Percentiles rank a stretch among this genome's conserved stretches.
Conservation (phyloP, 75 land plant genomes). For the Picea sitchensis region DNA sequence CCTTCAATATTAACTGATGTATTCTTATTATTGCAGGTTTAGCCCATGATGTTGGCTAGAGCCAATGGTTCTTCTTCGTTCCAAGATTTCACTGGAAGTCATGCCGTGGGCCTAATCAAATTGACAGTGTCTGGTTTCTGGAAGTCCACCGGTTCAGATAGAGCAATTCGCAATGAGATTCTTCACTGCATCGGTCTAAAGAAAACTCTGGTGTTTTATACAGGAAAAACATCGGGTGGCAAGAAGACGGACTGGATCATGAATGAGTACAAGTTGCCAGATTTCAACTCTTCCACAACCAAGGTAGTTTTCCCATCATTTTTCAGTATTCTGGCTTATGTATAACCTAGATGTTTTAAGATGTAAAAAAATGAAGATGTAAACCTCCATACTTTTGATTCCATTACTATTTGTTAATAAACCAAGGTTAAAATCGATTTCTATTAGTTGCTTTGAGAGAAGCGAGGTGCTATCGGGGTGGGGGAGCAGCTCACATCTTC, state of each 20-base stretch:
- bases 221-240: neutral
- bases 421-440: too few species aligned
- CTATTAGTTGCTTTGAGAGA: too few species aligned
- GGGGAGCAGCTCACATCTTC: too few species aligned
- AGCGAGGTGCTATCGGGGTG: too few species aligned
- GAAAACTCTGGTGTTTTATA: constrained; percentile 12
- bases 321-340: too few species aligned
- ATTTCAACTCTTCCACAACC: neutral
- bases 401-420: too few species aligned
- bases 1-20: too few species aligned
- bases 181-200: neutral
- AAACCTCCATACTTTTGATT: too few species aligned
- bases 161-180: neutral
- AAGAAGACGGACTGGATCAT: constrained; percentile 8
- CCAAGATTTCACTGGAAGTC: neutral
- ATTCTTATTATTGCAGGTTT: too few species aligned
- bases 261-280: constrained; percentile 8
- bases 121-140: neutral
- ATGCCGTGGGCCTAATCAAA: neutral
- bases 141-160: constrained; percentile 6
- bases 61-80: neutral
- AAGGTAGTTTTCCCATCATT: neutral
- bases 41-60: neutral
- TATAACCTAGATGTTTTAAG: too few species aligned
- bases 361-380: too few species aligned